phyloP scores from a whole-genome alignment of 495 filamentous ascomycete species.

The Diplogelasinospora grovesii region DNA sequence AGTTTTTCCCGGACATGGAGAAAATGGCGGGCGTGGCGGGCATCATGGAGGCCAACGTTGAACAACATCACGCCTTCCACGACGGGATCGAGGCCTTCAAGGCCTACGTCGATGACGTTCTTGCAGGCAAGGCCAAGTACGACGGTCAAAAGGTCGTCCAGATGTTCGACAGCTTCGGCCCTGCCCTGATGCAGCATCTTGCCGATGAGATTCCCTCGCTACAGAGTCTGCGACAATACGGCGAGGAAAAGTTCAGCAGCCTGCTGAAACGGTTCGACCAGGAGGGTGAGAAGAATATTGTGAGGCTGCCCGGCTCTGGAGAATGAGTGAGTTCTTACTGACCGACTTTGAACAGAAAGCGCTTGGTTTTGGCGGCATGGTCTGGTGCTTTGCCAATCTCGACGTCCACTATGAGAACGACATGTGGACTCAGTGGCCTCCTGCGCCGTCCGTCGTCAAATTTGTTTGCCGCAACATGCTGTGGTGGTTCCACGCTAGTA shows the following conservation, averaged over 20 bases:
- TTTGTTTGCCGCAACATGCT: conserved; percentile 17
- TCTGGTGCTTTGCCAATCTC: conserved; percentile 32
- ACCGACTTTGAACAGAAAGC: conserved; percentile 13
- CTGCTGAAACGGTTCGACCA: too few relatives aligned
- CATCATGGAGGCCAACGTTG: conserved; percentile 39
- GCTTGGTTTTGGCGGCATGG: conserved; percentile 14
- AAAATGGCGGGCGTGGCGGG: conserved; percentile 26
- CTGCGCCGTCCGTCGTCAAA: conserved; percentile 22
- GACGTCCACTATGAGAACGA: conserved; percentile 35
- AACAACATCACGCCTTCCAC: conserved; percentile 42
- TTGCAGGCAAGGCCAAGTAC: conserved; percentile 19
- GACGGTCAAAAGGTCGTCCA: conserved; percentile 27
- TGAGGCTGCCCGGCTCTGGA: too few relatives aligned
- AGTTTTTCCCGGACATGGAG: conserved; percentile 41
- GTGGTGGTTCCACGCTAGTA: conserved; percentile 21
- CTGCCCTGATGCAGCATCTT: conserved; percentile 31
- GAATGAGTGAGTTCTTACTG: conserved; percentile 1
- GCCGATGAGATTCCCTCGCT: conserved; percentile 38
- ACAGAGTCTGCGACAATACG: conserved; percentile 19
- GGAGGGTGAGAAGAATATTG: too few relatives aligned
- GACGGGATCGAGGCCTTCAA: conserved; percentile 29
- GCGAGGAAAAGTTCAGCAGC: too few relatives aligned
- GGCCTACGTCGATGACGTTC: conserved; percentile 23
- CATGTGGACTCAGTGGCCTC: conserved; percentile 28
- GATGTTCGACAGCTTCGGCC: conserved; percentile 39